Evolutionary conservation across 345 rosid genomes (phyloP), one percentile per base, ranked within the genome.

Genomic region (Camelina neglecta): DNA sequence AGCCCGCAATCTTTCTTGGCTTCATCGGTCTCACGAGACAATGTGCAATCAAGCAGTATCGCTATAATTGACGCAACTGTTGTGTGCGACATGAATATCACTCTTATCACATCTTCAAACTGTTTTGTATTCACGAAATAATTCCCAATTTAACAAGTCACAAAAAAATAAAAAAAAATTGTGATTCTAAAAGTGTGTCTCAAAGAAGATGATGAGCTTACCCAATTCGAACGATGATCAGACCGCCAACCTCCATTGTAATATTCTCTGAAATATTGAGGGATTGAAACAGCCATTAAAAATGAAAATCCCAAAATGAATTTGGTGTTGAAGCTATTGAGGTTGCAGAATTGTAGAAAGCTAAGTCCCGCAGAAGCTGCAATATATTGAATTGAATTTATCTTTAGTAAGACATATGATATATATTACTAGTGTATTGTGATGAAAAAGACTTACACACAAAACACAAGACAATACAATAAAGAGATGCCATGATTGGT

Each of bases 21-120:
- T 61, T 81, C 84, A 8, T 86, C 89, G 15, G 11, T 75, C 20
- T 83, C 84, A 6, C 87, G 76, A 18, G 65, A 64, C 23, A 90
- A 66, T 26, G 90, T 87, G 66, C 81, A 82, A 68, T 86, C 92
- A 60, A 86, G 79, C 35, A 86, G 41, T 49, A 89, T 47, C 11
- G 89, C 88, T 63, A 83, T 70, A 39, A 83, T 11, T 23, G 86
- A 85, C 31, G 91, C 88, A 35, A 88, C 85, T 1, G 89, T 82
- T 51, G 89, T 55, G 18, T 88, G 89, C 2, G 91, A 90, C 85
- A 77, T 82, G 79, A 90, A 90, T 79, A 90, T 83, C 75, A 88
- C 85, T 47, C 58, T 79, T 35, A 85, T 26, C 38, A 81, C 76
- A 73, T 87, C 87, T 41, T 47, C 79, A 23, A 87, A 75, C 95